phyloP scores from a whole-genome alignment of 2,329 filamentous ascomycete species.

The Paecilomyces sp. region DNA sequence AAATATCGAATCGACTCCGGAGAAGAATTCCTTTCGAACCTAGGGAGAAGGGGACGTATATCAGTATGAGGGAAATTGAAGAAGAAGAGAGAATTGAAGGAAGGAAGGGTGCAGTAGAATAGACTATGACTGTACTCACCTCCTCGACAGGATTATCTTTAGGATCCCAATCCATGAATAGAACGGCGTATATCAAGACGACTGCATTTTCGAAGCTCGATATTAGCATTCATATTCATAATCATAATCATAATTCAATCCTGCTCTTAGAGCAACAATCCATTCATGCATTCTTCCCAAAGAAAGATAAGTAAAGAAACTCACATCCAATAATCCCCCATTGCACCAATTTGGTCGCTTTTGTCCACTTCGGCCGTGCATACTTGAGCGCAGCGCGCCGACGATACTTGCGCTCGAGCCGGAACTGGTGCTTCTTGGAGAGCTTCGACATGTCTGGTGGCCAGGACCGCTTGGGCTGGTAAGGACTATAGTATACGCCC shows the following conservation, averaged over 20 bases:
- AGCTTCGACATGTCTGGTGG: slow-evolving; percentile 58
- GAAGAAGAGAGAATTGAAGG: not conserved
- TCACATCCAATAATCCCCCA: slow-evolving; percentile 47
- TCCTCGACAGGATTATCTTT: slow-evolving; percentile 33
- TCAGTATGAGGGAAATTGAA: not conserved
- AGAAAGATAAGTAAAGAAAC: slow-evolving; percentile 16
- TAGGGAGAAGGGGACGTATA: slow-evolving; percentile 9
- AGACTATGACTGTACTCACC: slow-evolving; percentile 18
- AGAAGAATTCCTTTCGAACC: slow-evolving; percentile 28
- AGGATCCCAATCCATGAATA: slow-evolving; percentile 41
- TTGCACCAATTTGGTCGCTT: slow-evolving; percentile 51
- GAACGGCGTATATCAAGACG: slow-evolving; percentile 34
- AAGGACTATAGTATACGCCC: slow-evolving; percentile 47
- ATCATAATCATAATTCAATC: not conserved
- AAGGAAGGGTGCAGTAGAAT: not conserved
- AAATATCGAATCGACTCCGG: slow-evolving; percentile 23
- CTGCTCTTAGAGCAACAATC: not conserved
- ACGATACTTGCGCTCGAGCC: slow-evolving; percentile 60
- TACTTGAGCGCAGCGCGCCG: slow-evolving; percentile 55
- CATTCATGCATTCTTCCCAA: not conserved
- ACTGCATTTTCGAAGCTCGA: slow-evolving; percentile 16
- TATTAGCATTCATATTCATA: slow-evolving; percentile 6
- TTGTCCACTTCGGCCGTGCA: slow-evolving; percentile 52
- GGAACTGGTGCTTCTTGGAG: slow-evolving; percentile 59
- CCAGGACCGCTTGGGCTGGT: slow-evolving; percentile 55